These are phyloP conservation scores for Groenewaldozyma salmanticensis DNA, from an alignment of 805 yeast genomes.

Conservation along the genomic window DNA sequence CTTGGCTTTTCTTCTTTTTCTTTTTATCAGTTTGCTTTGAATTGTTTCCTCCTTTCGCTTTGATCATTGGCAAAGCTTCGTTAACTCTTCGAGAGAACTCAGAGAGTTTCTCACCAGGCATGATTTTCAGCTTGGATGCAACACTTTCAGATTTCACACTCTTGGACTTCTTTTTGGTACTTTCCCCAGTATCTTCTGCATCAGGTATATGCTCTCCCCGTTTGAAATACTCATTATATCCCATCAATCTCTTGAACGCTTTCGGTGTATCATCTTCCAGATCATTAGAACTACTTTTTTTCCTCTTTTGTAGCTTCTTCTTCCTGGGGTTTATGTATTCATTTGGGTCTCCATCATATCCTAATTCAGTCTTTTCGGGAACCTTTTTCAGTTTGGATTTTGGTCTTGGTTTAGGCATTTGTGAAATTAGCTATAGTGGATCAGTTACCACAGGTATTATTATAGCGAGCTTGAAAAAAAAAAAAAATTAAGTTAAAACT, in stretches of 20 bases:
- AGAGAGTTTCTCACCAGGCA: conserved; percentile 29
- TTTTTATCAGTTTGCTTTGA: conserved; percentile 20
- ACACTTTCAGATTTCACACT: neutral
- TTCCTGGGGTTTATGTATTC: neutral
- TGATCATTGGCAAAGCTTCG: conserved; percentile 31
- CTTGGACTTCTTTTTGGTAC: conserved; percentile 1
- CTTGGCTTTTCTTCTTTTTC: conserved; percentile 17
- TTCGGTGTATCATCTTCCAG: conserved; percentile 28
- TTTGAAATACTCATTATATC: conserved; percentile 3
- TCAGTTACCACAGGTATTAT: too few species aligned
- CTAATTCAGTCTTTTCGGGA: neutral
- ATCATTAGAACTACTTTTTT: conserved; percentile 12
- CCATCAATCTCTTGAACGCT: conserved; percentile 25
- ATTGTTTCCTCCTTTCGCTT: conserved; percentile 26
- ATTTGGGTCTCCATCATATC: neutral
- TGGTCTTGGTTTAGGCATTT: too few species aligned
- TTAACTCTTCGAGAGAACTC: conserved; percentile 33
- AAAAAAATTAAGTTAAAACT: too few species aligned
- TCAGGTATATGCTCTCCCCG: neutral
- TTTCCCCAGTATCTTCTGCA: conserved; percentile 6
- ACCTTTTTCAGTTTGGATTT: neutral
- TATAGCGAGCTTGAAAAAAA: too few species aligned
- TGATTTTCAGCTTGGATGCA: conserved; percentile 16
- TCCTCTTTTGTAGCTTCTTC: conserved; percentile 18
- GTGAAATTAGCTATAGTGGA: too few species aligned